Evolutionary conservation across 352 stramenopile species (phyloP).

Genomic region (Phytophthora chlamydospora): DNA sequence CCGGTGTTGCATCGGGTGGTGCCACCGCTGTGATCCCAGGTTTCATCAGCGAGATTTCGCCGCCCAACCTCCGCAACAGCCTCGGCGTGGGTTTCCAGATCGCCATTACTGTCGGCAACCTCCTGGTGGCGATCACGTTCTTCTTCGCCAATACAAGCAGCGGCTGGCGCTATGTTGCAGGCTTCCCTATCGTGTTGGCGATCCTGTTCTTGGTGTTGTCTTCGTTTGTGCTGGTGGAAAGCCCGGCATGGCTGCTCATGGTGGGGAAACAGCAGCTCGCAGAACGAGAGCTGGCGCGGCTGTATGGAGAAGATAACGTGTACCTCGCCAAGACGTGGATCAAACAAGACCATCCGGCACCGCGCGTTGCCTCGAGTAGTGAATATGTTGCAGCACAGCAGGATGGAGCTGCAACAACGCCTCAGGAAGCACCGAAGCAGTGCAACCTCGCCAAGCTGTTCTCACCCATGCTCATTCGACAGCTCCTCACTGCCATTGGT

Average conservation of each 20-base stretch:
- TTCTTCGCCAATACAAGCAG: conserved; percentile 37
- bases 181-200: conserved; percentile 38
- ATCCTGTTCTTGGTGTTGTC: conserved; percentile 31
- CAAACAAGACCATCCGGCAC: background rate
- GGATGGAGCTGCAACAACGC: background rate
- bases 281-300: conserved; percentile 23
- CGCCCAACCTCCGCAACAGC: conserved; percentile 33
- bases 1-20: conserved; percentile 42
- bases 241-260: conserved; percentile 30
- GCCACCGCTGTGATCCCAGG: conserved; percentile 33
- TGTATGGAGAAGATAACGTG: conserved; percentile 38
- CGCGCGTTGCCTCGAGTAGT: conserved; percentile 1
- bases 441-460: conserved; percentile 1
- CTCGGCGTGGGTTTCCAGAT: conserved; percentile 39
- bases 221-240: conserved; percentile 28
- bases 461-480: conserved; percentile 32
- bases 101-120: conserved; percentile 31
- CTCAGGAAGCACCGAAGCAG: conserved; percentile 13
- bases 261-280: conserved; percentile 25
- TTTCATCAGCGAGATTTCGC: conserved; percentile 43
- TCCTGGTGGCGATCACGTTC: conserved; percentile 32
- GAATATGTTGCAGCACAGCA: background rate
- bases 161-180: conserved; percentile 39
- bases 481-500: conserved; percentile 40
- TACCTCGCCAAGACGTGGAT: conserved; percentile 25